These are phyloP conservation scores for Podaxis sp. DNA, from an alignment of 768 basidiomycete species.

Conservation along the genomic window DNA sequence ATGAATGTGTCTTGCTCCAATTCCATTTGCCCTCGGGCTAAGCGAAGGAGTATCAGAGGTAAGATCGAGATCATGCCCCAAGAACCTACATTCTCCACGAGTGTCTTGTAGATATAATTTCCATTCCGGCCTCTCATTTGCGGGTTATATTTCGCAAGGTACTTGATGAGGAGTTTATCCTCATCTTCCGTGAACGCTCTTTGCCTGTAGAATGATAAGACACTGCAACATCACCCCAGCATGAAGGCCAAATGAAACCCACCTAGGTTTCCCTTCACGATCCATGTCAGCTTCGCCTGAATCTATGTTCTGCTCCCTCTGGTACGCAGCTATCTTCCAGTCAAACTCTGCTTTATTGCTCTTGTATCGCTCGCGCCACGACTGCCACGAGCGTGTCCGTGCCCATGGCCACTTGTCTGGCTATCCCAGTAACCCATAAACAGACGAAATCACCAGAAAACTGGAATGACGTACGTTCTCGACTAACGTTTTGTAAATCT, in stretches of 20 bases:
- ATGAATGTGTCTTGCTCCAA: constrained; percentile 52
- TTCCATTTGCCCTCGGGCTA: constrained; percentile 43
- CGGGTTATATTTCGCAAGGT: constrained; percentile 49
- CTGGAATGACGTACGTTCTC: neutral
- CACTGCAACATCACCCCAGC: neutral
- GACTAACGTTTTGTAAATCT: neutral
- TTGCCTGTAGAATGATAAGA: constrained; percentile 16
- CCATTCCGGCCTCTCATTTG: constrained; percentile 40
- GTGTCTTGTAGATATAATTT: constrained; percentile 36
- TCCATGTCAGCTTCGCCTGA: neutral
- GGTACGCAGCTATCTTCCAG: constrained; percentile 36
- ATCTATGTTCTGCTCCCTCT: constrained; percentile 10
- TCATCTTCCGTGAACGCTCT: constrained; percentile 35
- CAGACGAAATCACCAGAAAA: neutral
- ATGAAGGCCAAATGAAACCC: too few species aligned
- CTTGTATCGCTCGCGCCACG: constrained; percentile 61
- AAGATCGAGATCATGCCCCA: neutral
- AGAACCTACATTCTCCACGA: constrained; percentile 45
- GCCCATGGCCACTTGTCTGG: constrained; percentile 49
- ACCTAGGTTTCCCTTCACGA: neutral
- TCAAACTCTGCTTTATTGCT: constrained; percentile 44
- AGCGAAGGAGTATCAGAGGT: neutral
- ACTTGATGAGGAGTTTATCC: constrained; percentile 41
- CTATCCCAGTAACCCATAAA: constrained; percentile 25
- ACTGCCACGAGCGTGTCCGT: constrained; percentile 47